Evolutionary conservation across 2,329 filamentous ascomycete genomes (phyloP), one percentile per base, ranked within the genome.

Genomic region (Penicillium sp.): DNA sequence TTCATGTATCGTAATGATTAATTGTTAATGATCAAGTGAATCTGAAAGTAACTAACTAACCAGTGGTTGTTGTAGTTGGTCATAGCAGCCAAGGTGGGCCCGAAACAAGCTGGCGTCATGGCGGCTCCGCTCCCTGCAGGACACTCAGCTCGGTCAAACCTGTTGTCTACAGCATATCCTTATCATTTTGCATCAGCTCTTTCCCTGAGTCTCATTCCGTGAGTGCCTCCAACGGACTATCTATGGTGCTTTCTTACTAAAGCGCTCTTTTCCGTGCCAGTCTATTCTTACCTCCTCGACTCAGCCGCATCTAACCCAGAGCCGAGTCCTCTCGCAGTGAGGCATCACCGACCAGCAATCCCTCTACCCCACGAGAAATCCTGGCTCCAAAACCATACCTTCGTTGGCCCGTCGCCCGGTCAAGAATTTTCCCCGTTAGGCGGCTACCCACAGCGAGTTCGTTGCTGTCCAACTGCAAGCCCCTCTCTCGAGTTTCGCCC

Each of bases 321-420:
- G 37, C 54, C 33, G 30, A 28, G 49, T 35, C 24, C 38, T 30
- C 50, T 56, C 56, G 17, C 53, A 57, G 15, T 15, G 19, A 58
- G 60, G 15, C 56, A 65, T 13, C 50, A 61, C 44, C 54, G 37
- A 50, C 44, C 30, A 37, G 22, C 35, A 10, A 10, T 13, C 51
- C 50, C 13, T 53, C 45, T 5, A 60, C 12, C 49, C 64, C 9
- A 30, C 53, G 58, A 65, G 64, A 28, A 49, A 72, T 38, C 60
- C 71, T 76, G 75, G 73, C 66, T 60, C 66, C 69, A 26, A 68
- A 72, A 69, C 45, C 63, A n/a, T 64, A 61, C 33, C 63, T 64
- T 33, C 68, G 68, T 58, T 67, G 66, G 69, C 61, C 62, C 42
- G 44, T 55, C n/a, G 13, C 44, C 30, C 53, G 44, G 0, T 59